Conservation (phyloP, 2,329 filamentous ascomycete genomes). For the Xylaria sp. region DNA sequence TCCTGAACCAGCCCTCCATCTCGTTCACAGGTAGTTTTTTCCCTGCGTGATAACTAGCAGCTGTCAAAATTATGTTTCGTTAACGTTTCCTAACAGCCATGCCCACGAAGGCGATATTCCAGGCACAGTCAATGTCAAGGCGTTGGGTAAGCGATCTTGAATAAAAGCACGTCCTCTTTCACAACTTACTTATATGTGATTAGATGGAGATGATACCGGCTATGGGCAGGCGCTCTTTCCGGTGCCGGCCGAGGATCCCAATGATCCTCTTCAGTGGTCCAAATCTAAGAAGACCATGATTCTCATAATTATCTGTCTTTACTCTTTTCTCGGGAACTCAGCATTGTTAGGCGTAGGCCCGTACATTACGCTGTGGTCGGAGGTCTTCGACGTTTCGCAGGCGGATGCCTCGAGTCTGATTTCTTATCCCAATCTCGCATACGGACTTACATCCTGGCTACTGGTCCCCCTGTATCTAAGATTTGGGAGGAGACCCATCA, state of each 20-base stretch:
- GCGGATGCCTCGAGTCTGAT: constrained; percentile 65
- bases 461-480: constrained; percentile 68
- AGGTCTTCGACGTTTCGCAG: constrained; percentile 62
- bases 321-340: constrained; percentile 69
- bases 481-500: constrained; percentile 57
- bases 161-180: background rate
- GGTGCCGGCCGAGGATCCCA: constrained; percentile 69
- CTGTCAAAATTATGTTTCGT: background rate
- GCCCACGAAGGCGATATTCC: constrained; percentile 67
- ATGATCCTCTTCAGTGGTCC: constrained; percentile 64
- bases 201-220: constrained; percentile 68
- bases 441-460: constrained; percentile 67
- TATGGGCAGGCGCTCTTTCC: constrained; percentile 71
- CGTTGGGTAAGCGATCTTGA: constrained; percentile 43
- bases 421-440: constrained; percentile 70
- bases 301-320: constrained; percentile 63
- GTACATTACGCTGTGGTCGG: constrained; percentile 66
- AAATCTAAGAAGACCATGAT: constrained; percentile 67
- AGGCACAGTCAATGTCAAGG: constrained; percentile 65
- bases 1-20: constrained; percentile 3
- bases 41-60: background rate
- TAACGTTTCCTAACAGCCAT: constrained; percentile 49
- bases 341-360: constrained; percentile 67
- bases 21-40: constrained; percentile 27
- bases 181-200: constrained; percentile 6